Evolutionary conservation across 2,329 filamentous ascomycete species (phyloP), one percentile per base, ranked within the genome.

Genomic region (Blumeria graminis): DNA sequence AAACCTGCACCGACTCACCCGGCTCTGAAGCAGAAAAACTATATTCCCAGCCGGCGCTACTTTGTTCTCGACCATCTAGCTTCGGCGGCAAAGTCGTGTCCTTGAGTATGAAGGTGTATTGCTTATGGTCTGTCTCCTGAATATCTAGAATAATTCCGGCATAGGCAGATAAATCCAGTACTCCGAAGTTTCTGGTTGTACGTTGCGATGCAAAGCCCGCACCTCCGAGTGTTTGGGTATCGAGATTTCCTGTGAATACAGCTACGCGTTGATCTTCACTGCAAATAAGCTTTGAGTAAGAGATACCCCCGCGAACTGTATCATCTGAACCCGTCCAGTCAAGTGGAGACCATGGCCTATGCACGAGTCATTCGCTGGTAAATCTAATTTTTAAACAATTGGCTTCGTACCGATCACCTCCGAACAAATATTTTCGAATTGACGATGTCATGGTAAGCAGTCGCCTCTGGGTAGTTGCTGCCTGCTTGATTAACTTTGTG

Each of bases 201-300:
- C 82, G 76, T 66, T 90, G 86, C 4, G 81, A 86, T 9, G 86
- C 86, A 65, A 93, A 92, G 5, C 86, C 86, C 0, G 86, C 86
- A 34, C 84, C 85, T 32, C 85, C 85, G 0, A 92, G 77, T 0
- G 84, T 79, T 56, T 74, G 75, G 60, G 82, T 86, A 68, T 92
- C 85, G 18, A 92, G 74, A 28, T 72, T 71, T 1, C 86, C 86
- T 60, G 77, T 69, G 69, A 89, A 65, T 68, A 74, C 56, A 67
- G 81, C 78, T 68, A 63, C 58, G 5, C 59, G 59, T 59, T 55
- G 64, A 46, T 62, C 61, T 10, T 60, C 57, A 18, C 64, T 58
- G 52, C 68, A 67, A 45, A 66, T 67, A n/a, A 78, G 66, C 59
- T 72, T 67, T 35, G 77, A 80, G 56, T 70, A 68, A 59, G 82